Conservation (phyloP, 2,329 filamentous ascomycete genomes). For the Cytospora leucostoma region DNA sequence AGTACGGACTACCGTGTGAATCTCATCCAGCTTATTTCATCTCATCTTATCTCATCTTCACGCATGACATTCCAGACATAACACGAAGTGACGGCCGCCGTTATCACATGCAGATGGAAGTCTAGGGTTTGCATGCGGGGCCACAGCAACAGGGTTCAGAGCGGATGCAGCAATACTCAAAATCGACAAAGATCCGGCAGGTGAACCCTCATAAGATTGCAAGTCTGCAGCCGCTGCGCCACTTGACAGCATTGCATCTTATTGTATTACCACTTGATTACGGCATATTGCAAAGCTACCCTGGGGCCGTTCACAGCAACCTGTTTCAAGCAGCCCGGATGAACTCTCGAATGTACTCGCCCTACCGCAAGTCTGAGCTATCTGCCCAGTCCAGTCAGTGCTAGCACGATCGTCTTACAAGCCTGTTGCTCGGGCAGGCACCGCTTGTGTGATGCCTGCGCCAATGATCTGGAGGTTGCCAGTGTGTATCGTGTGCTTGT, state of each 20-base stretch:
- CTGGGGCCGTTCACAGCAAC: background rate
- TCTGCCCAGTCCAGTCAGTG: background rate
- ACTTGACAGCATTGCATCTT: background rate
- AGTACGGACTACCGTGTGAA: background rate
- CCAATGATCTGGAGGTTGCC: no score
- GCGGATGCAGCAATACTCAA: background rate
- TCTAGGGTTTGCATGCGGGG: background rate
- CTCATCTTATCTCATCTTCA: background rate
- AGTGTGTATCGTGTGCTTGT: background rate
- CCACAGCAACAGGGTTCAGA: background rate
- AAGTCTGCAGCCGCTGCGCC: background rate
- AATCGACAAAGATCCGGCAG: background rate
- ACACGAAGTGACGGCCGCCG: background rate
- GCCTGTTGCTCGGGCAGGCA: background rate
- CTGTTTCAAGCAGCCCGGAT: background rate
- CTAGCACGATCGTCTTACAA: background rate
- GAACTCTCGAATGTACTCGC: background rate
- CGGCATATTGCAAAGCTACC: background rate
- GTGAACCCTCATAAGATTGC: background rate
- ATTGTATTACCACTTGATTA: background rate
- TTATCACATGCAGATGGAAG: background rate
- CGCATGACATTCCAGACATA: background rate
- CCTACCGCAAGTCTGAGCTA: background rate
- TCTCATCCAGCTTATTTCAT: background rate
- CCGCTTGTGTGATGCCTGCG: background rate